Conservation (phyloP, 768 basidiomycete species). For the Suillus subalutaceus region DNA sequence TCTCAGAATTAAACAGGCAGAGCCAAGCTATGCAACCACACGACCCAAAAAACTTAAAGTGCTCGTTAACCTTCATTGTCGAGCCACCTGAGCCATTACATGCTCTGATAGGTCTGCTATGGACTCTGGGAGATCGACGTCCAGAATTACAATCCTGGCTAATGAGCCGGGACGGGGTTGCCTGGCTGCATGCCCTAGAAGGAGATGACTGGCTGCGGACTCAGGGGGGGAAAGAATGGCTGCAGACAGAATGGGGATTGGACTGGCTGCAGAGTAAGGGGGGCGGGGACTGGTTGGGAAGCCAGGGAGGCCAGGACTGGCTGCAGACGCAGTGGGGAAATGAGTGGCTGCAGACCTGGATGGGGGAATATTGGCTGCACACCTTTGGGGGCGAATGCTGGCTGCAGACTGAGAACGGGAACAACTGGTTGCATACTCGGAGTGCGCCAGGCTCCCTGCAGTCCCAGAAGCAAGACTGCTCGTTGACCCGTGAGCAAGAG, state of each 20-base stretch:
- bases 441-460: too few relatives aligned
- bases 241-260: not conserved
- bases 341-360: too few relatives aligned
- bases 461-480: too few relatives aligned
- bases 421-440: too few relatives aligned
- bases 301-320: not conserved
- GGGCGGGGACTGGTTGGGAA: too few relatives aligned
- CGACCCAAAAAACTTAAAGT: not conserved
- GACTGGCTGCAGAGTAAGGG: not conserved
- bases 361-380: not conserved
- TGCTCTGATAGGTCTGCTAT: not conserved
- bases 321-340: not conserved
- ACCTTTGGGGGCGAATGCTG: not conserved
- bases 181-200: not conserved
- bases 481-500: too few relatives aligned
- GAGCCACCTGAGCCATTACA: not conserved
- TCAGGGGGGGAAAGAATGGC: not conserved
- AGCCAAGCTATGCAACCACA: not conserved
- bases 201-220: not conserved
- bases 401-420: not conserved
- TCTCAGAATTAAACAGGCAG: not conserved
- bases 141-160: not conserved
- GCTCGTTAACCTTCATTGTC: not conserved
- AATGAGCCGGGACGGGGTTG: not conserved
- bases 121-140: not conserved